Base-by-base conservation (phyloP, 2,329 filamentous ascomycete species). In the Alternaria sp. region DNA sequence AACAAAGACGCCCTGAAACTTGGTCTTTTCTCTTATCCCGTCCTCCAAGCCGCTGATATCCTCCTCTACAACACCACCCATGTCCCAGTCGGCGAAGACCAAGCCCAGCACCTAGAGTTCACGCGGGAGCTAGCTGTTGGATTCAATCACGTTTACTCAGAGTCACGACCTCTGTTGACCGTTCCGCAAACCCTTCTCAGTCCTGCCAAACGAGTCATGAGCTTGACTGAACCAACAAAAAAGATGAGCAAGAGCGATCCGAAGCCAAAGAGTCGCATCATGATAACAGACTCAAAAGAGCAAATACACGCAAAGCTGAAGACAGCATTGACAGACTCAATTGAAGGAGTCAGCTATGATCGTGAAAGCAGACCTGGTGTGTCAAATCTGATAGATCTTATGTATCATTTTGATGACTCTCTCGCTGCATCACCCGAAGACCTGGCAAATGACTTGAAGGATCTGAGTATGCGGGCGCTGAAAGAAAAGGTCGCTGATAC, bases 231-330 rank as follows among this genome's bases (percentile, higher is more conserved):
- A 11, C 94, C 95, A 0, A 81, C 78, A 0, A 84, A 87, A 54
- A 99, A 99, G 77, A 99, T 99, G 95, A 97, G 93, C 57, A 99
- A 99, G 80, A 97, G 93, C 0, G 86, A 93, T 70, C 74, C 84
- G 0, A 87, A 91, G 67, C 84, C 86, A 3, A 86, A 86, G 51
- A 96, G 93, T 8, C 87, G 93, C 18, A 96, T 99, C 68, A 81
- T 95, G 12, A 87, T 99, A 62, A 97, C 90, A 2, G 92, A 97
- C 70, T 79, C 83, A 0, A 81, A 86, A 0, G 80, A 85, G 0
- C 81, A 84, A 3, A 94, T 98, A 63, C 79, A 81, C 20, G 79
- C 80, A 48, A 97, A 97, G 76, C 82, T 98, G 65, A 87, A 84
- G 66, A 79, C 82, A 7, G 92, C 95, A 8, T 76, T 93, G 32